Percentiles rank a stretch among this genome's conserved stretches.
Evolutionary conservation across 768 basidiomycete species (phyloP).

Genomic region (Mycena vitilis): DNA sequence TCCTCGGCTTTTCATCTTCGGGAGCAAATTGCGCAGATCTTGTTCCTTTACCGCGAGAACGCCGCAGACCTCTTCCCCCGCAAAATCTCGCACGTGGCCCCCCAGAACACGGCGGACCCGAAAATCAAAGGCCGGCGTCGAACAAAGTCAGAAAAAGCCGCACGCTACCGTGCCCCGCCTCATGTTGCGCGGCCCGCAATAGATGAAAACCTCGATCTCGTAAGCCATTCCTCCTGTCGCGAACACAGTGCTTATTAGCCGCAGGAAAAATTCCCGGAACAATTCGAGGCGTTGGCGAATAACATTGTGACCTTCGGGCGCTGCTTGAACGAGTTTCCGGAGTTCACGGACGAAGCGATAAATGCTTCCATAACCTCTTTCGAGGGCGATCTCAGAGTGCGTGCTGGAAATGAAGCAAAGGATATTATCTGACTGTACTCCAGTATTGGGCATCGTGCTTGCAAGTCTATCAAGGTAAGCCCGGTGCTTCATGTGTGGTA

Average conservation of each 20-base stretch:
- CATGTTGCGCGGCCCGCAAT: constrained; percentile 66
- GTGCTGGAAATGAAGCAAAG: constrained; percentile 22
- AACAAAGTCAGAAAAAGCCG: constrained; percentile 44
- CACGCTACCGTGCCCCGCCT: constrained; percentile 53
- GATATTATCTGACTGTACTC: constrained; percentile 8
- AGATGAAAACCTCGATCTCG: constrained; percentile 63
- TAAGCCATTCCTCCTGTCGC: background rate
- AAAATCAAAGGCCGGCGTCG: constrained; percentile 45
- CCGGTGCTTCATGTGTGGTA: constrained; percentile 5
- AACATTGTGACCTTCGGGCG: constrained; percentile 77
- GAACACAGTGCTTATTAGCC: background rate
- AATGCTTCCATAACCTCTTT: constrained; percentile 76
- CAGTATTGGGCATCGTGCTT: constrained; percentile 84
- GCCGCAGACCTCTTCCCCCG: constrained; percentile 82
- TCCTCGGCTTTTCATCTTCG: constrained; percentile 81
- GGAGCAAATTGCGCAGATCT: constrained; percentile 73
- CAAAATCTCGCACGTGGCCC: constrained; percentile 61
- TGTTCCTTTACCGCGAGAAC: constrained; percentile 80
- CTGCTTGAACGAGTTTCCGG: constrained; percentile 83
- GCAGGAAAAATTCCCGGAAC: constrained; percentile 72
- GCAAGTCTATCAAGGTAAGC: constrained; percentile 67
- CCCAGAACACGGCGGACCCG: constrained; percentile 49
- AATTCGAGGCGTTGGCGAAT: constrained; percentile 70
- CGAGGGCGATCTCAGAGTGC: constrained; percentile 75
- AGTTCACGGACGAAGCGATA: constrained; percentile 78